Conservation (phyloP, 345 rosid species). For the Camelina hispida region DNA sequence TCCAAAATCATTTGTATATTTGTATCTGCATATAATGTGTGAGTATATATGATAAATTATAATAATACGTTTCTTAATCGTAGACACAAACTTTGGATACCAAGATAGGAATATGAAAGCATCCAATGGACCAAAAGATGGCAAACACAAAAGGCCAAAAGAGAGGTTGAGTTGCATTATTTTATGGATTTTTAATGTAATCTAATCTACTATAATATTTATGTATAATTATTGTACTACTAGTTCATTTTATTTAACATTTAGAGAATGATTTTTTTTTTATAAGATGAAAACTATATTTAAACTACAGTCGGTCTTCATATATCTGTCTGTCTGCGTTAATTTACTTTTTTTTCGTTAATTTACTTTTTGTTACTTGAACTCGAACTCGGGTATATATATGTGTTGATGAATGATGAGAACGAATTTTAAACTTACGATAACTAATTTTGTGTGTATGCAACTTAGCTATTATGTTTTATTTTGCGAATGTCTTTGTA, state of each 20-base stretch:
- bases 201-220: slow-evolving; percentile 22
- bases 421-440: background rate
- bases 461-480: too few relatives aligned
- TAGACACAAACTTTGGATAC: slow-evolving; percentile 55
- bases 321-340: background rate
- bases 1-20: background rate
- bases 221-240: slow-evolving; percentile 41
- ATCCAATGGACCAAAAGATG: slow-evolving; percentile 47
- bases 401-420: background rate
- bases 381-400: background rate
- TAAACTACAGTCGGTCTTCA: background rate
- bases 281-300: background rate
- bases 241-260: slow-evolving; percentile 19
- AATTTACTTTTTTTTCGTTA: background rate
- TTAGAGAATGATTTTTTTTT: background rate
- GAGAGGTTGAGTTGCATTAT: slow-evolving; percentile 51
- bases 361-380: background rate
- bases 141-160: slow-evolving; percentile 57
- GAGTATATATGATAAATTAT: background rate
- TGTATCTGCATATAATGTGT: background rate
- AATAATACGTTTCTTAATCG: slow-evolving; percentile 6
- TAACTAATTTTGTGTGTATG: too few relatives aligned
- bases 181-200: slow-evolving; percentile 36
- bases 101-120: slow-evolving; percentile 46
- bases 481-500: too few relatives aligned